Conservation (phyloP, 352 stramenopile species). For the Pythium monospermum region DNA sequence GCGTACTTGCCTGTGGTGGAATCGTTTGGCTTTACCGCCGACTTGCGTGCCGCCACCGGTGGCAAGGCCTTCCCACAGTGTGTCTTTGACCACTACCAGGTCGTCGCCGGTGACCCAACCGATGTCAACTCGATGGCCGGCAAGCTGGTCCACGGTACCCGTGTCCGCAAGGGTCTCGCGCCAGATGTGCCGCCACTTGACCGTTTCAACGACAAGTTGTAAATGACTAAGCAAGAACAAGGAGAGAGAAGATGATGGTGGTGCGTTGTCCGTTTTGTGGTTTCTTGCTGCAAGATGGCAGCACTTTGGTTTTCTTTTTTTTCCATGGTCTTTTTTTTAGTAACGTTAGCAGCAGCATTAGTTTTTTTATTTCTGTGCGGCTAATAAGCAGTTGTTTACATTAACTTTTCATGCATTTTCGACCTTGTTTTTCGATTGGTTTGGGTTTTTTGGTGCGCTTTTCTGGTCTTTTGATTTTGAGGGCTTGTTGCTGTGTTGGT, state of each 20-base stretch:
- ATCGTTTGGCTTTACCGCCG: conserved; percentile 99
- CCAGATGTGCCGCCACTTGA: conserved; percentile 96
- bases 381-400: conserved; percentile 23
- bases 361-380: too few species aligned
- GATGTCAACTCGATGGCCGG: conserved; percentile 91
- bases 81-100: conserved; percentile 99
- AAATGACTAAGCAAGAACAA: conserved; percentile 74
- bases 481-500: too few species aligned
- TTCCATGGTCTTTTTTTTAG: too few species aligned
- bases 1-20: conserved; percentile 99
- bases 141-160: conserved; percentile 92
- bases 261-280: too few species aligned
- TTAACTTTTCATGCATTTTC: conserved; percentile 27
- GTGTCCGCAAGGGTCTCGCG: conserved; percentile 97
- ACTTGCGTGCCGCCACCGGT: conserved; percentile 97
- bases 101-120: conserved; percentile 91
- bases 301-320: too few species aligned
- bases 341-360: conserved; percentile 12
- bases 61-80: conserved; percentile 99
- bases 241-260: too few species aligned
- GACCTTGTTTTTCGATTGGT: conserved; percentile 13
- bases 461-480: too few species aligned
- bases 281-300: too few species aligned
- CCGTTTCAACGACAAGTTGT: conserved; percentile 99
- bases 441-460: not conserved